Evolutionary conservation across 805 yeast genomes (phyloP).

Genomic region (Maudiozyma serrabonitensis): DNA sequence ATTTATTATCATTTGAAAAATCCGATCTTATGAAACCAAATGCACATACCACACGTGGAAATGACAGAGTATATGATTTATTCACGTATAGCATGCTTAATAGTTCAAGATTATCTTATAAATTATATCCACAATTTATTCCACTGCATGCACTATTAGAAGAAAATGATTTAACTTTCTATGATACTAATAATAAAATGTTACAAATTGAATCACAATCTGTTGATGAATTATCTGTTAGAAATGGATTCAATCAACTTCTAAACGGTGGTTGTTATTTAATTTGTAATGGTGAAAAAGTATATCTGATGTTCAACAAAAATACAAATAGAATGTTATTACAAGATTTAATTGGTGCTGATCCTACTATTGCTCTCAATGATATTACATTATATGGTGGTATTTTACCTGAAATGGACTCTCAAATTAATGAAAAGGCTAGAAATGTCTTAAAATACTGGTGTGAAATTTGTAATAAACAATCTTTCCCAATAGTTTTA

Average conservation of each 20-base stretch:
- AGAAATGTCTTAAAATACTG: slow-evolving; percentile 50
- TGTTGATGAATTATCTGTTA: slow-evolving; percentile 37
- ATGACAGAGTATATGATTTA: slow-evolving; percentile 46
- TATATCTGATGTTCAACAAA: slow-evolving; percentile 59
- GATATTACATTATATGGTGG: slow-evolving; percentile 27
- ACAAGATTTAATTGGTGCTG: slow-evolving; percentile 65
- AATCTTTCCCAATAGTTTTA: slow-evolving; percentile 19
- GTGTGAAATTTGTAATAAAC: slow-evolving; percentile 18
- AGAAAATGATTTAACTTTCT: slow-evolving; percentile 45
- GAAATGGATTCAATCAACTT: slow-evolving; percentile 27
- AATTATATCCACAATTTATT: slow-evolving; percentile 71
- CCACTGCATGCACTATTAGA: slow-evolving; percentile 54
- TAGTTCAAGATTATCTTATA: slow-evolving; percentile 44
- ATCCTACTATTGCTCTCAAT: slow-evolving; percentile 16
- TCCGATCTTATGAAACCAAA: slow-evolving; percentile 44
- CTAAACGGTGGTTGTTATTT: slow-evolving; percentile 71
- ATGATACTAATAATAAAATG: slow-evolving; percentile 33
- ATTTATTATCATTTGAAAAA: slow-evolving; percentile 61
- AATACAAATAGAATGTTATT: slow-evolving; percentile 57
- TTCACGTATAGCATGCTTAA: slow-evolving; percentile 40
- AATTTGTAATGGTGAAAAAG: slow-evolving; percentile 54
- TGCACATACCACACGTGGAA: slow-evolving; percentile 39
- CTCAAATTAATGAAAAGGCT: slow-evolving; percentile 60
- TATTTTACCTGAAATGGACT: slow-evolving; percentile 60
- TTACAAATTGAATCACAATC: slow-evolving; percentile 35